Evolutionary conservation across 371 early-diverging fungal species (phyloP), one percentile per base, ranked within the genome.

Genomic region (Rhizopus stolonifer): DNA sequence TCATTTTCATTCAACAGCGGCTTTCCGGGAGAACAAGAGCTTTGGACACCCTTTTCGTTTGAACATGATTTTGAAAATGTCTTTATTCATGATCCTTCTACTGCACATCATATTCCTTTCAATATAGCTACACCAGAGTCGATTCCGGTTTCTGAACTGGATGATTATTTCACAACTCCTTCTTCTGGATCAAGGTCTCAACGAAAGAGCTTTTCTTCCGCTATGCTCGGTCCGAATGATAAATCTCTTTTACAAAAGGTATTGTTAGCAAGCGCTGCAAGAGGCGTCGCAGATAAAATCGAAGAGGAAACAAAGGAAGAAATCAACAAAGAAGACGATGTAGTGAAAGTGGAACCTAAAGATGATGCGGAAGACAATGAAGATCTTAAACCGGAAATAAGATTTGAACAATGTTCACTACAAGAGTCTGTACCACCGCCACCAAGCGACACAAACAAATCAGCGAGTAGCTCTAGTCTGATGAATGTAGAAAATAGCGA

Each of bases 61-160:
- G 77, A 73, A 33, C 68, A 71, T 46, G 77, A 76, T 34, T 71
- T 77, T 52, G 77, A 77, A 54, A 64, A 61, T 23, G 68, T 69
- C 6, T 69, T 70, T 46, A 43, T 77, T 15, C 76, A 39, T 52
- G 69, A 52, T 51, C 48, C 50, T 29, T 69, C 54, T 34, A 58
- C 59, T 17, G 52, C 62, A 2, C 61, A 50, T 49, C 42, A 49
- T 17, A 57, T 61, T 36, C 61, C 66, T 40, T 60, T 71, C 38
- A 69, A 70, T 34, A 73, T 77, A 49, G 72, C 66, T 22, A 62
- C 74, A 11, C 79, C 79, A 7, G 75, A 78, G 50, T 74, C 79
- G n/a, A 64, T 74, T 2, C 70, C 75, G 23, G 69, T 72, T 9
- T 62, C 70, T n/a, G 79, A 78, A 49, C 44, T 78, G 14, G 79